phyloP scores from a whole-genome alignment of 441 rosid genomes.

The Euphorbia schlechtendalii region DNA sequence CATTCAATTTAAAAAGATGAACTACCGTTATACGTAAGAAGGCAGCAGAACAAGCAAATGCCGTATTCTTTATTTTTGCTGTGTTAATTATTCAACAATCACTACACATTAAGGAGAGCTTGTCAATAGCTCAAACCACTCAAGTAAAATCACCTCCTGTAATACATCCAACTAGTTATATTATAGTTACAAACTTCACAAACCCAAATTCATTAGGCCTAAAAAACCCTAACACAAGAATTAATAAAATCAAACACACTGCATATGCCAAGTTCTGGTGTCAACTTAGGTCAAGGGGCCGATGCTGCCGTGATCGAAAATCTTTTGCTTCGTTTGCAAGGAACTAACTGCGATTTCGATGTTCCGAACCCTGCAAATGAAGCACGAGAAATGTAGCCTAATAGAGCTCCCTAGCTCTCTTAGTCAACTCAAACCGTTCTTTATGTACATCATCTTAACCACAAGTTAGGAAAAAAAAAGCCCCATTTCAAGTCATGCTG shows the following conservation, averaged over 20 bases:
- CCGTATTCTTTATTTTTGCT: background rate
- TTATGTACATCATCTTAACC: slow-evolving; percentile 25
- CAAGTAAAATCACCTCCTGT: slow-evolving; percentile 7
- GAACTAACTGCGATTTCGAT: background rate
- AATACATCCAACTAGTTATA: slow-evolving; percentile 7
- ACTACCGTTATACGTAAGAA: background rate
- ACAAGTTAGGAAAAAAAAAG: slow-evolving; percentile 14
- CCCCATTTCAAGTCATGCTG: slow-evolving; percentile 9
- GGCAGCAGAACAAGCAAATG: background rate
- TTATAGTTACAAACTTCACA: slow-evolving; percentile 8
- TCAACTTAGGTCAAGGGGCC: background rate
- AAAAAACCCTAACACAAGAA: slow-evolving; percentile 7
- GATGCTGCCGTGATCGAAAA: background rate
- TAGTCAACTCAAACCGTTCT: slow-evolving; percentile 11
- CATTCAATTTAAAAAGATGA: background rate
- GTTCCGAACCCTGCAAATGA: background rate
- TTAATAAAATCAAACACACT: slow-evolving; percentile 18
- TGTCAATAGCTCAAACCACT: slow-evolving; percentile 12
- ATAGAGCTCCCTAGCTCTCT: slow-evolving; percentile 17
- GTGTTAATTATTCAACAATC: slow-evolving; percentile 12
- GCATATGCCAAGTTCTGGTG: slow-evolving; percentile 18
- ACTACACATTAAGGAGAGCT: slow-evolving; percentile 4
- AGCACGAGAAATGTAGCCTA: background rate
- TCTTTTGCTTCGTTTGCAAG: slow-evolving; percentile 4
- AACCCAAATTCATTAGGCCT: slow-evolving; percentile 5